phyloP scores from a whole-genome alignment of 2,329 filamentous ascomycete species.

The Plectosphaerella plurivora region DNA sequence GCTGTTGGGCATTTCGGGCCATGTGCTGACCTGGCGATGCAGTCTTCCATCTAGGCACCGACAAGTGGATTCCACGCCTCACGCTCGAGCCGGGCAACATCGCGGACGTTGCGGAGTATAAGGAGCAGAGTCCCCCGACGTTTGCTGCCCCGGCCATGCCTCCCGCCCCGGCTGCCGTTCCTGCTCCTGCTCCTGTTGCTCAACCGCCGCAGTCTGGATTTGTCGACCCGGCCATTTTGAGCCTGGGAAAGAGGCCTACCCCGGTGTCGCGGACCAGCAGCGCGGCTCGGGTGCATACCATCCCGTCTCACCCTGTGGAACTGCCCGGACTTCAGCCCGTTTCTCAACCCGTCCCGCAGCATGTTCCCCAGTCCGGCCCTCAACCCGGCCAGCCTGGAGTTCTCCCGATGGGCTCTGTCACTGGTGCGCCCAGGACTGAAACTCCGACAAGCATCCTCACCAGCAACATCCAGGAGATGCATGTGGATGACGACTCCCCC shows the following conservation, averaged over 20 bases:
- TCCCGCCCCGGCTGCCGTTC: constrained; percentile 17
- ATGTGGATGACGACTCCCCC: constrained; percentile 18
- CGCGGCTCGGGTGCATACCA: constrained; percentile 16
- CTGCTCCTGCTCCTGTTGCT: constrained; percentile 7
- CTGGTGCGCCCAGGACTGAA: constrained; percentile 1
- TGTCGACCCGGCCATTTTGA: constrained; percentile 79
- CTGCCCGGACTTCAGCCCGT: constrained; percentile 18
- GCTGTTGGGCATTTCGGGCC: background rate
- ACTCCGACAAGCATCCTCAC: constrained; percentile 7
- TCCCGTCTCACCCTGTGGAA: background rate
- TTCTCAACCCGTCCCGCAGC: too few relatives aligned
- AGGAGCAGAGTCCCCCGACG: constrained; percentile 20
- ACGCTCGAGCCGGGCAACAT: constrained; percentile 44
- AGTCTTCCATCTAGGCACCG: constrained; percentile 34
- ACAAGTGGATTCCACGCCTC: constrained; percentile 31
- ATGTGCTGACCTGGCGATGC: background rate
- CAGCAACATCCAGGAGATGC: constrained; percentile 16
- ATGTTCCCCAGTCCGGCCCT: constrained; percentile 16
- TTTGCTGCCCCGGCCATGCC: constrained; percentile 18
- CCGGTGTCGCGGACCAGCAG: constrained; percentile 19
- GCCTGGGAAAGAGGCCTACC: constrained; percentile 47
- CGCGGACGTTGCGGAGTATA: constrained; percentile 37
- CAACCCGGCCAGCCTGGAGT: constrained; percentile 15
- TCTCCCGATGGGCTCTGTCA: constrained; percentile 4
- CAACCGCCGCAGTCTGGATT: constrained; percentile 43